Conservation (phyloP, 75 land plant genomes). For the Chamaecyparis obtusa region DNA sequence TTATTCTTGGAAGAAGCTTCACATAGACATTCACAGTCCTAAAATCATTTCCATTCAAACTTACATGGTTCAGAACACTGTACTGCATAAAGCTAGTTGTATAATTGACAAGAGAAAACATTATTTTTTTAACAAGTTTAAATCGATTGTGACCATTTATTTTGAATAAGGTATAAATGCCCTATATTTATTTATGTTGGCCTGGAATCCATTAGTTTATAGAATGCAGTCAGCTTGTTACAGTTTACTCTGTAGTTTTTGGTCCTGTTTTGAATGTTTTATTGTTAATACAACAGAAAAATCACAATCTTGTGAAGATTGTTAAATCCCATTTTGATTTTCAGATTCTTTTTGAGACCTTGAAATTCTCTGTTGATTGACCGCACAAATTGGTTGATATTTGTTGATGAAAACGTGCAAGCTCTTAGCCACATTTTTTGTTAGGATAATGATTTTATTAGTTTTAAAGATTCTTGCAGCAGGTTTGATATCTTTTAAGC, state of each 20-base stretch:
- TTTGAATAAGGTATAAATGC: not conserved
- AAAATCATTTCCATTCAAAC: too few species aligned
- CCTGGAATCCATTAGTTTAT: too few species aligned
- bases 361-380: not conserved
- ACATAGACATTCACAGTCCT: too few species aligned
- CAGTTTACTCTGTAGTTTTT: not conserved
- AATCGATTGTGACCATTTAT: too few species aligned
- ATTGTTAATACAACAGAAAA: not conserved
- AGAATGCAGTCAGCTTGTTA: not conserved
- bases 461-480: not conserved
- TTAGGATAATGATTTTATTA: not conserved
- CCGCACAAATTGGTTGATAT: too few species aligned
- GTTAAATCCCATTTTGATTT: not conserved
- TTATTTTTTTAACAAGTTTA: too few species aligned
- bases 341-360: not conserved
- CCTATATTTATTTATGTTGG: too few species aligned
- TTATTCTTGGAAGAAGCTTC: too few species aligned
- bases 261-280: not conserved
- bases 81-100: too few species aligned
- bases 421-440: not conserved
- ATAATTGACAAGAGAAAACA: too few species aligned
- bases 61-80: too few species aligned
- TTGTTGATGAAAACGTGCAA: not conserved
- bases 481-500: not conserved
- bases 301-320: not conserved